These are phyloP conservation scores for Pulchroboletus neoregius DNA, from an alignment of 1,284 basidiomycete genomes.

Conservation along the genomic window DNA sequence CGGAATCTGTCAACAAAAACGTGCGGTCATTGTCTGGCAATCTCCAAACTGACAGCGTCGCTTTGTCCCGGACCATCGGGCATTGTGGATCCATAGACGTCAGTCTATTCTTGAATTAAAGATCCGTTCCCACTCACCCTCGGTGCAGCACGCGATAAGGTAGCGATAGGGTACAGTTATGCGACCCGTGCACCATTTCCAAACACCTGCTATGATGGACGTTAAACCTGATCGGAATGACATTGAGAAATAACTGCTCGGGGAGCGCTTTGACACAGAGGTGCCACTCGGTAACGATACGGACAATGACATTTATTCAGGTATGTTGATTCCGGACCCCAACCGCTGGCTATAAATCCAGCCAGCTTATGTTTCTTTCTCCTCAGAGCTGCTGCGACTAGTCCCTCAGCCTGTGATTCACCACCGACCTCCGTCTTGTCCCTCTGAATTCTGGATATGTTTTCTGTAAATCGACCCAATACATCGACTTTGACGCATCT, in stretches of 20 bases:
- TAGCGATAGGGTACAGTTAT: too few relatives aligned
- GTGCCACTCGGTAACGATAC: neutral
- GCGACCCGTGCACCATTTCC: too few relatives aligned
- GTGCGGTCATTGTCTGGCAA: neutral
- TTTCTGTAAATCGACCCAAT: too few relatives aligned
- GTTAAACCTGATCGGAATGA: neutral
- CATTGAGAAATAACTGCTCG: neutral
- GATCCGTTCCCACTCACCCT: neutral
- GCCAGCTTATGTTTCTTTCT: neutral
- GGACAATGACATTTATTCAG: neutral
- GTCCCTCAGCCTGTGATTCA: neutral
- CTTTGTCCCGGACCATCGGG: slow-evolving; percentile 5
- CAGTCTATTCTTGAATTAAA: neutral
- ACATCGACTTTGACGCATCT: neutral
- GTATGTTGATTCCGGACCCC: neutral
- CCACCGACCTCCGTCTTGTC: neutral
- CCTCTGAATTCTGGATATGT: neutral
- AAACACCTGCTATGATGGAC: neutral
- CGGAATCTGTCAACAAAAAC: neutral
- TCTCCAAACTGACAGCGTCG: slow-evolving; percentile 2
- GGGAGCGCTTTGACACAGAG: neutral
- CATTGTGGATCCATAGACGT: slow-evolving; percentile 2
- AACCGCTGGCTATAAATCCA: neutral
- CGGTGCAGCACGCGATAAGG: too few relatives aligned
- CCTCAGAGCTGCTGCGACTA: neutral